phyloP scores from a whole-genome alignment of 257 asterid species.

The Schizonepeta tenuifolia region DNA sequence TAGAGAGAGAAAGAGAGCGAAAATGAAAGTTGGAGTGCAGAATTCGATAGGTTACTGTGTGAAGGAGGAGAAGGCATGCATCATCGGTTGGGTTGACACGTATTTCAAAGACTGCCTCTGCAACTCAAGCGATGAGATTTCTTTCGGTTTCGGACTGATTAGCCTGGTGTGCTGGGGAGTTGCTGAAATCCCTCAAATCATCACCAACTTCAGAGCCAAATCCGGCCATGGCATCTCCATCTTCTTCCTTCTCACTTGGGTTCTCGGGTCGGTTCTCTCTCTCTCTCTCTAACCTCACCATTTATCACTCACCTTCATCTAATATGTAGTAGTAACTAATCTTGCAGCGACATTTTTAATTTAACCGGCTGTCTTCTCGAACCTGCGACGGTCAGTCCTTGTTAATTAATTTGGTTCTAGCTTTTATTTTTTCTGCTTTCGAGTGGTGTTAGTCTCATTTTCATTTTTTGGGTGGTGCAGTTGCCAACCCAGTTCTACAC shows the following conservation, averaged over 20 bases:
- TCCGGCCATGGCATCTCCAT: conserved; percentile 90
- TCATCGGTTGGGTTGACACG: conserved; percentile 60
- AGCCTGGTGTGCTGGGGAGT: conserved; percentile 84
- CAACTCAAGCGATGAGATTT: conserved; percentile 58
- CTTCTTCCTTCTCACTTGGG: conserved; percentile 79
- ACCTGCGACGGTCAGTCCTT: conserved; percentile 76
- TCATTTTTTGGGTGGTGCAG: conserved; percentile 49
- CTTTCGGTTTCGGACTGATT: conserved; percentile 74
- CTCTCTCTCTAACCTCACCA: background rate
- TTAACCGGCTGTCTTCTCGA: conserved; percentile 88
- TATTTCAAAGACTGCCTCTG: conserved; percentile 85
- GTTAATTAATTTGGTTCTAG: background rate
- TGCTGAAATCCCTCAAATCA: conserved; percentile 95
- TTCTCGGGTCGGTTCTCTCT: conserved; percentile 53
- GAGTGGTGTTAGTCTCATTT: background rate
- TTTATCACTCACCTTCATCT: too few species aligned
- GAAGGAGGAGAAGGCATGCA: conserved; percentile 60
- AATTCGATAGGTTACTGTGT: conserved; percentile 54
- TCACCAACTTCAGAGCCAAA: conserved; percentile 73
- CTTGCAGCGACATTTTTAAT: conserved; percentile 77
- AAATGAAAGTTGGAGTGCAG: conserved; percentile 40
- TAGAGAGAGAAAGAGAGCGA: conserved; percentile 14
- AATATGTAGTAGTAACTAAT: too few species aligned
- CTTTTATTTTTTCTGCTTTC: background rate
- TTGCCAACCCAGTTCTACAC: conserved; percentile 92